Evolutionary conservation across 208 protist species (phyloP).

Genomic region (Leishmania lainsoni): DNA sequence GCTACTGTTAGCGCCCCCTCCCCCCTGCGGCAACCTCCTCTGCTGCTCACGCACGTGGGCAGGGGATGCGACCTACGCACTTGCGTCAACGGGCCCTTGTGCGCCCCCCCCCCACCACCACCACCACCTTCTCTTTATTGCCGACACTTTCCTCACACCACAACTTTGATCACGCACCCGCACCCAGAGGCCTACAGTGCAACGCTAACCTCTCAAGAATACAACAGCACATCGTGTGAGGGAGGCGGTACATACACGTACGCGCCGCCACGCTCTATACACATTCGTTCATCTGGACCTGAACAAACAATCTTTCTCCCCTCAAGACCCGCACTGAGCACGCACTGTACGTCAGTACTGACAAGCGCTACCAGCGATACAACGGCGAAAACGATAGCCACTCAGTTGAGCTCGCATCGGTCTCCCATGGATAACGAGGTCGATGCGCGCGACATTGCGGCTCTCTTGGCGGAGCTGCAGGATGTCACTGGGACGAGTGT

Average conservation of each 20-base stretch:
- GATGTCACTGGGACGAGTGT: constrained; percentile 33
- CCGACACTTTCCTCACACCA: not conserved
- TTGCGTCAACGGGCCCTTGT: not conserved
- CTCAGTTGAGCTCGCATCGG: constrained; percentile 20
- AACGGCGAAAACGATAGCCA: not conserved
- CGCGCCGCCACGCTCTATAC: not conserved
- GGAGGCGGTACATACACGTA: not conserved
- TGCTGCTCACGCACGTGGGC: not conserved
- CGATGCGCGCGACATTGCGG: constrained; percentile 48
- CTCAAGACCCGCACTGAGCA: not conserved
- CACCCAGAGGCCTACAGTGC: not conserved
- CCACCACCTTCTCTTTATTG: not conserved
- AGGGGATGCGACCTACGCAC: not conserved
- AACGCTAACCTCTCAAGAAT: not conserved
- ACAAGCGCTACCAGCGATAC: not conserved
- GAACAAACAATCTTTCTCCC: not conserved
- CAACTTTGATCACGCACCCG: not conserved
- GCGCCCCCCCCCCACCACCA: too few relatives aligned
- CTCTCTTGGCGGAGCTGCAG: constrained; percentile 68
- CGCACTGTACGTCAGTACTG: not conserved
- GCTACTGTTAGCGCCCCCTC: not conserved
- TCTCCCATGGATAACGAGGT: constrained; percentile 15
- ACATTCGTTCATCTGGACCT: not conserved
- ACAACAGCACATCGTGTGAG: not conserved
- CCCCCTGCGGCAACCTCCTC: not conserved